Percentiles rank a stretch among this genome's conserved stretches.
phyloP scores from a whole-genome alignment of 352 stramenopile genomes.

The Pythium scleroteichum region DNA sequence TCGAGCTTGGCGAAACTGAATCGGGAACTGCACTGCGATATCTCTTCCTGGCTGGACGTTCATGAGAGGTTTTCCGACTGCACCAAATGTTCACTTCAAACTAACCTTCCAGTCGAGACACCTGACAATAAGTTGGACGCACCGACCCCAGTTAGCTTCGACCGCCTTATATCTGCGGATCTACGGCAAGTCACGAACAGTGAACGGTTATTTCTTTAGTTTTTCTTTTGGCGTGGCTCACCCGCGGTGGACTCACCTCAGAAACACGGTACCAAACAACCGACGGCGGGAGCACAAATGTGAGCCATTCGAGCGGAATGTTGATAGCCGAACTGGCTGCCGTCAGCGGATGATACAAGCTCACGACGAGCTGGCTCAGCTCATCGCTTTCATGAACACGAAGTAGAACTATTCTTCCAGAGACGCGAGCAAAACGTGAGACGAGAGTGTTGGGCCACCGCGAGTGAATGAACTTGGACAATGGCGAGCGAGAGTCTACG shows the following conservation, averaged over 20 bases:
- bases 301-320: constrained; percentile 26
- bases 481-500: neutral
- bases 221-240: no score
- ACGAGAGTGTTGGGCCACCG: constrained; percentile 25
- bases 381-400: constrained; percentile 29
- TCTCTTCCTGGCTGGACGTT: constrained; percentile 1
- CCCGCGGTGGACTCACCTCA: constrained; percentile 8
- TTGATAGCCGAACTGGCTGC: neutral
- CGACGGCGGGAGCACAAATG: constrained; percentile 22
- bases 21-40: constrained; percentile 29
- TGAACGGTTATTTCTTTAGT: no score
- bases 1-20: constrained; percentile 35
- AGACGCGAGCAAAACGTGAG: constrained; percentile 24
- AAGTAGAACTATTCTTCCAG: constrained; percentile 16
- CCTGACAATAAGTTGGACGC: constrained; percentile 18
- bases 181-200: neutral
- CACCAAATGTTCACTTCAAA: no score
- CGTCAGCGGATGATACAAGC: constrained; percentile 26
- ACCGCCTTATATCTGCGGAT: constrained; percentile 31
- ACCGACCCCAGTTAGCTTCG: constrained; percentile 28
- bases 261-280: constrained; percentile 24
- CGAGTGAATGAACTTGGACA: constrained; percentile 8
- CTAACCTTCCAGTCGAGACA: constrained; percentile 35
- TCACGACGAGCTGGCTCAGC: constrained; percentile 23
- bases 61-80: no score